phyloP scores from a whole-genome alignment of 106 monocot genomes.

The Allium fistulosum region DNA sequence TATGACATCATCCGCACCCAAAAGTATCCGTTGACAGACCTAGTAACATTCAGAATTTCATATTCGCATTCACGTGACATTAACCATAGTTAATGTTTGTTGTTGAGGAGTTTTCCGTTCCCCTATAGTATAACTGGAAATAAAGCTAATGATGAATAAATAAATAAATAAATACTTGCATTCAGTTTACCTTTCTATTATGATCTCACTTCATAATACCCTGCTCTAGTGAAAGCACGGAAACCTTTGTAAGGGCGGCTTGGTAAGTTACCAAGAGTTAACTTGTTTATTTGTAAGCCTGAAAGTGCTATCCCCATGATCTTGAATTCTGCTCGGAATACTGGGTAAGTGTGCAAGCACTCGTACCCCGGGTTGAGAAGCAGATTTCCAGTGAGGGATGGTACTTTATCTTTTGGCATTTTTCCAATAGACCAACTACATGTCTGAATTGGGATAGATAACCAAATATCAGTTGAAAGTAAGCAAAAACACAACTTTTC shows the following conservation, averaged over 20 bases:
- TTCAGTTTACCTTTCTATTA: conserved; percentile 6
- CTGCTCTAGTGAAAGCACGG: conserved; percentile 74
- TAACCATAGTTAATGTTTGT: too few species aligned
- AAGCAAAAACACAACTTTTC: not conserved
- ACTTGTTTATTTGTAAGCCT: conserved; percentile 68
- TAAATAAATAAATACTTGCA: too few species aligned
- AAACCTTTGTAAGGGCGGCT: conserved; percentile 78
- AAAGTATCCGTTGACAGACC: too few species aligned
- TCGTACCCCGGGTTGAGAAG: conserved; percentile 55
- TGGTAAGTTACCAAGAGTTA: conserved; percentile 60
- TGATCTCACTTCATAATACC: conserved; percentile 76
- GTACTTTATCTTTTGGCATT: conserved; percentile 81
- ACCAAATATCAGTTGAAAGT: not conserved
- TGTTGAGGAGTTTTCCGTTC: too few species aligned
- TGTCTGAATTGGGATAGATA: conserved; percentile 31
- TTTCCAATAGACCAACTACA: conserved; percentile 76
- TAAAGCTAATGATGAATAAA: too few species aligned
- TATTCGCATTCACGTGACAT: too few species aligned
- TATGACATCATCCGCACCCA: too few species aligned
- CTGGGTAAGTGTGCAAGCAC: conserved; percentile 52
- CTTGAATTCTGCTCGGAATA: conserved; percentile 64
- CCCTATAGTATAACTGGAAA: too few species aligned
- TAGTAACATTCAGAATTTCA: too few species aligned
- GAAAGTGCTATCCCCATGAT: conserved; percentile 92
- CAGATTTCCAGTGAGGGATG: conserved; percentile 61